Evolutionary conservation across 306 rosid genomes (phyloP).

Genomic region (Rubus parviflorus): DNA sequence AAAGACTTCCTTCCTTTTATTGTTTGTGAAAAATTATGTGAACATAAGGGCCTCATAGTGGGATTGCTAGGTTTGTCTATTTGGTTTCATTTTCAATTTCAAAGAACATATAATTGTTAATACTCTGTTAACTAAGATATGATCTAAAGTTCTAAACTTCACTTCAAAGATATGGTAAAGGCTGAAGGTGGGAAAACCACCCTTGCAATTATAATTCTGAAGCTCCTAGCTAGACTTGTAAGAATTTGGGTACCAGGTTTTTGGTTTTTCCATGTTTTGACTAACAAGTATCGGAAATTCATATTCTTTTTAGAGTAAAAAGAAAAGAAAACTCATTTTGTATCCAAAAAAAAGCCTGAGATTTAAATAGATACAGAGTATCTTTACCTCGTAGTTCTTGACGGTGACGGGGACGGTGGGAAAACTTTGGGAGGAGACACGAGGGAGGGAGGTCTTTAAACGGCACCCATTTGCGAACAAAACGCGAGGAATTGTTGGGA

Average conservation of each 20-base stretch:
- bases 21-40: not conserved
- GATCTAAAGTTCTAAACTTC: not conserved
- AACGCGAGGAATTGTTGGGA: constrained; percentile 24
- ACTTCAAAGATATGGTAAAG: too few species aligned
- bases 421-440: constrained; percentile 45
- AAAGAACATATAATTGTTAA: not conserved
- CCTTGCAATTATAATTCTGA: too few species aligned
- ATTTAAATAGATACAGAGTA: too few species aligned
- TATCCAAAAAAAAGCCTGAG: too few species aligned
- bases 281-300: not conserved
- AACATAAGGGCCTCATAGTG: not conserved
- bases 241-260: not conserved
- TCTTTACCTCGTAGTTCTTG: constrained; percentile 55
- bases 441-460: constrained; percentile 16
- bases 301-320: not conserved
- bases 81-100: not conserved
- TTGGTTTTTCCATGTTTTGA: not conserved
- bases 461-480: not conserved
- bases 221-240: too few species aligned
- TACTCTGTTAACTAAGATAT: not conserved
- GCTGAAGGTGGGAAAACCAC: too few species aligned
- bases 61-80: not conserved
- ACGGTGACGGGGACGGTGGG: constrained; percentile 55
- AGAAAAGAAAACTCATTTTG: too few species aligned
- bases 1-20: not conserved